Base-by-base conservation (phyloP, 176 grass and related monocot genomes). In the Triticum dicoccoides region DNA sequence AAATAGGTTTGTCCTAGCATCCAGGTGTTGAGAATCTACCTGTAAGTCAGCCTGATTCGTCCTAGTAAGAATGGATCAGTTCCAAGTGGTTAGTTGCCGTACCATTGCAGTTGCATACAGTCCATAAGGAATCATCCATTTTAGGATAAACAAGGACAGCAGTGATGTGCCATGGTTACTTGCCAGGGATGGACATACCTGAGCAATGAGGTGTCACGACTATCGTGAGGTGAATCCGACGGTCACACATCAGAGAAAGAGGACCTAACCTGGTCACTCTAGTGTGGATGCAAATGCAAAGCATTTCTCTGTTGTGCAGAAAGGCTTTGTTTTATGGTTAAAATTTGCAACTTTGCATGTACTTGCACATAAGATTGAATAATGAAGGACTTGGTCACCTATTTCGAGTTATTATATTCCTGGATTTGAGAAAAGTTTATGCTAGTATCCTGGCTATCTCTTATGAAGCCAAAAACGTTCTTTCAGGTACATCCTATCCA, bases 401-500 rank as follows among this genome's bases (percentile, higher is more conserved):
- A 45, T 76, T 90, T 34, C 15, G 51, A 65, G 33, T 89, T 77
- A 41, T 42, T 51, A 77, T 49, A 51, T 35, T 86, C 65, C 35
- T 74, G 80, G 25, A 23, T 76, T 64, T 69, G 5, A 9, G 59
- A 81, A 77, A 77, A 82, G 14, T 25, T 68, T 8, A 25, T 9
- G 27, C 21, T 11, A 89, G 39, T 45, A 25, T 56, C 47, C 24
- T 87, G 9, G 15, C 49, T 25, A 80, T 88, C 4, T 83, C 23
- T 58, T 66, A 90, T 44, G 12, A 42, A 51, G 5, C 24, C 27
- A 32, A 75, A 52, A 68, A 73, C 80, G 8, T 77, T 86, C 76
- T 89, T 84, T 79, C 79, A 98, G 97, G 87, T 94, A 94, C 17
- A 30, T 98, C 51, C 86, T 98, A 42, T 96, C 97, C 76, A 94